Conservation (phyloP, 2,329 filamentous ascomycete genomes). For the Hymenoscyphus albidus region DNA sequence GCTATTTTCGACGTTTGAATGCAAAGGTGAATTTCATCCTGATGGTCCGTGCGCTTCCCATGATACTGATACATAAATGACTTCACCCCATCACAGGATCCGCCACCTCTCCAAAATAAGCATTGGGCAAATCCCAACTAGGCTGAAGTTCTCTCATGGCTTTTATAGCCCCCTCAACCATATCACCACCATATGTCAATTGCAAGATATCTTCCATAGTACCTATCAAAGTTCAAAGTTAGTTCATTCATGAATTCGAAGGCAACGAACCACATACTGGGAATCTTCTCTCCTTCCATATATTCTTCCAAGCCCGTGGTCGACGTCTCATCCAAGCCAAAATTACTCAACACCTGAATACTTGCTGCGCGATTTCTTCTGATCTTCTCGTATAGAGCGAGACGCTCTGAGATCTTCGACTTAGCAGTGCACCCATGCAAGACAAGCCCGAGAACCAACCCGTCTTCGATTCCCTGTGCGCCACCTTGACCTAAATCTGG, state of each 20-base stretch:
- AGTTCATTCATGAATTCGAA: neutral
- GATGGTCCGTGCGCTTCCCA: neutral
- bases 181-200: neutral
- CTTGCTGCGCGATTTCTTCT: conserved; percentile 34
- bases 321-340: conserved; percentile 18
- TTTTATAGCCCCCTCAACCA: neutral
- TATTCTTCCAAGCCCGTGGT: conserved; percentile 7
- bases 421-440: conserved; percentile 26
- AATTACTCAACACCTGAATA: conserved; percentile 40
- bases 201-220: neutral
- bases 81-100: neutral
- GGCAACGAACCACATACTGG: conserved; percentile 5
- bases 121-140: neutral
- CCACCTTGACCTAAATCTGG: conserved; percentile 34
- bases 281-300: conserved; percentile 35
- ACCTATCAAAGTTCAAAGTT: neutral
- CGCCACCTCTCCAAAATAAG: neutral
- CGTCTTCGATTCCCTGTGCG: conserved; percentile 37
- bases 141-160: neutral
- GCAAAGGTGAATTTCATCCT: neutral
- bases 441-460: conserved; percentile 33
- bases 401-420: conserved; percentile 20
- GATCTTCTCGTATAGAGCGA: conserved; percentile 34
- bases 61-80: neutral
- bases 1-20: too few species aligned